Evolutionary conservation across 805 yeast species (phyloP), one percentile per base, ranked within the genome.

Genomic region (Hermanozyma aechmeae): DNA sequence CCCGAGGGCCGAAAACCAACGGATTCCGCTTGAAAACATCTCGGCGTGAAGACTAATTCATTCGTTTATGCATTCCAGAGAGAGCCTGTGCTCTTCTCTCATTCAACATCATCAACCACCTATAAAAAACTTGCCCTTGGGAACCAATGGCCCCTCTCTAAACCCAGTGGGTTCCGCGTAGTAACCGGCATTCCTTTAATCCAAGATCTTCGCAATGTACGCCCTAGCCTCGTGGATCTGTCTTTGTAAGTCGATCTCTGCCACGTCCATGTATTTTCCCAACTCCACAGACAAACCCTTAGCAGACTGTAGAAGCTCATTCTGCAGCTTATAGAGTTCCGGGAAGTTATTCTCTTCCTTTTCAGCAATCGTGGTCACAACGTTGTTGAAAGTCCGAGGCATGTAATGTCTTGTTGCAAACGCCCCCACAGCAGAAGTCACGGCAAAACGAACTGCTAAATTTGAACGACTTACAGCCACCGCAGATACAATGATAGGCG

Each of bases 401-500:
- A n/a, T n/a, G n/a, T n/a, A n/a, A n/a, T n/a, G n/a, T n/a, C n/a
- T n/a, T n/a, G n/a, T n/a, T n/a, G n/a, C n/a, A n/a, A n/a, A n/a
- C n/a, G n/a, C n/a, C n/a, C n/a, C n/a, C n/a, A n/a, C n/a, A n/a
- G n/a, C n/a, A n/a, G n/a, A n/a, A n/a, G n/a, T n/a, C n/a, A n/a
- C n/a, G n/a, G n/a, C n/a, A n/a, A n/a, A n/a, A n/a, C n/a, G n/a
- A n/a, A n/a, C n/a, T n/a, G n/a, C n/a, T n/a, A n/a, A n/a, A n/a
- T n/a, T n/a, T n/a, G n/a, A n/a, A n/a, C n/a, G n/a, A n/a, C n/a
- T n/a, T n/a, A n/a, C n/a, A n/a, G n/a, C n/a, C n/a, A n/a, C n/a
- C n/a, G 20, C 20, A 10, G 9, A 7, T 10, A 17, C 7, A 17
- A 17, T 7, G 4, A 76, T 52, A 5, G 68, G 58, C 1, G 81